Conservation (phyloP, 768 basidiomycete genomes). For the Boletus rufocinnamomeus region DNA sequence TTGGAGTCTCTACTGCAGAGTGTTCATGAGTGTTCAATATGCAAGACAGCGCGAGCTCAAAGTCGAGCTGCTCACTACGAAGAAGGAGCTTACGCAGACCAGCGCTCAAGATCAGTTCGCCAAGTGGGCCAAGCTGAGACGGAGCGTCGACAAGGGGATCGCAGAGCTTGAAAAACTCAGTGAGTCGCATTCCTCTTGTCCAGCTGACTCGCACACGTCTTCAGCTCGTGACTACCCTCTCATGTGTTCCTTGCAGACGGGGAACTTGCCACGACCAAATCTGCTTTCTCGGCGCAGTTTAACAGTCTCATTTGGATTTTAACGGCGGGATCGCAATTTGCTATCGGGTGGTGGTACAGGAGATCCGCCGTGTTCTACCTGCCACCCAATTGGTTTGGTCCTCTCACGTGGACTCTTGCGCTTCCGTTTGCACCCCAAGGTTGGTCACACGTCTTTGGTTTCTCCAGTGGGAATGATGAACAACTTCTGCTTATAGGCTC, state of each 20-base stretch:
- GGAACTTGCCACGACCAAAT: slow-evolving; percentile 59
- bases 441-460: slow-evolving; percentile 36
- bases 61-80: slow-evolving; percentile 73
- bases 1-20: slow-evolving; percentile 67
- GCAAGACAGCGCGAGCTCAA: slow-evolving; percentile 72
- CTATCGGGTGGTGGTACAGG: slow-evolving; percentile 90
- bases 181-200: slow-evolving; percentile 43
- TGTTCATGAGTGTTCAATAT: slow-evolving; percentile 59
- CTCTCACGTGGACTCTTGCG: slow-evolving; percentile 83
- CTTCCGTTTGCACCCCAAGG: slow-evolving; percentile 91
- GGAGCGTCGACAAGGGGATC: slow-evolving; percentile 90
- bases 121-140: slow-evolving; percentile 93
- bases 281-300: slow-evolving; percentile 70
- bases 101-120: slow-evolving; percentile 98
- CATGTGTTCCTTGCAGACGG: slow-evolving; percentile 53
- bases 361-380: slow-evolving; percentile 91
- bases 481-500: slow-evolving; percentile 55
- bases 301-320: slow-evolving; percentile 73
- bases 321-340: slow-evolving; percentile 86
- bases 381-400: slow-evolving; percentile 88
- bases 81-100: slow-evolving; percentile 84
- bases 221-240: slow-evolving; percentile 3
- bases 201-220: neutral
- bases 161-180: slow-evolving; percentile 91
- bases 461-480: neutral